Conservation (phyloP, 768 basidiomycete species). For the Neoboletus subvelutipes region DNA sequence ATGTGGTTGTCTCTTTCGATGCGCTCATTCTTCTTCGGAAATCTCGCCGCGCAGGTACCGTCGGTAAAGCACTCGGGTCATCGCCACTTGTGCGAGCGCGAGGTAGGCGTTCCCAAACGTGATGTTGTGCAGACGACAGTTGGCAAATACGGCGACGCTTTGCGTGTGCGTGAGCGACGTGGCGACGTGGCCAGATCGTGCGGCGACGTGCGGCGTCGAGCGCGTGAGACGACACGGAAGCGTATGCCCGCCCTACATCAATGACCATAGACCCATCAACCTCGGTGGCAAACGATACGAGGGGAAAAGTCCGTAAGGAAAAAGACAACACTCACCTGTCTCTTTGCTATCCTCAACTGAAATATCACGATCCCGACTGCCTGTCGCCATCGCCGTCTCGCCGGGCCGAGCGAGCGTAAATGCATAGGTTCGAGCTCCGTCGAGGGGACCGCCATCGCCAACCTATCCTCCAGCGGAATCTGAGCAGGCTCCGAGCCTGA, state of each 20-base stretch:
- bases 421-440: constrained; percentile 37
- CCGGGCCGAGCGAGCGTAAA: constrained; percentile 29
- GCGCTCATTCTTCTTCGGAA: constrained; percentile 50
- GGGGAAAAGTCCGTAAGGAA: neutral
- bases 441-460: constrained; percentile 41
- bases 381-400: constrained; percentile 45
- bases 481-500: constrained; percentile 3
- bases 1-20: constrained; percentile 49
- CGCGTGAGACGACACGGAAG: constrained; percentile 44
- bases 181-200: constrained; percentile 31
- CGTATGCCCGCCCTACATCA: constrained; percentile 54
- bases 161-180: constrained; percentile 30
- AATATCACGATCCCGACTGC: constrained; percentile 43
- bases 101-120: constrained; percentile 54
- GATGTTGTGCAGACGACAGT: constrained; percentile 42
- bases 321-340: constrained; percentile 32
- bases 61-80: constrained; percentile 50
- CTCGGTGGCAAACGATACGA: neutral
- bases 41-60: constrained; percentile 50
- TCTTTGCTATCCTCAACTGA: constrained; percentile 32
- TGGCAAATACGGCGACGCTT: constrained; percentile 33
- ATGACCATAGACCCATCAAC: neutral
- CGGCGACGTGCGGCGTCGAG: constrained; percentile 36
- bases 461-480: constrained; percentile 36
- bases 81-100: constrained; percentile 50